Evolutionary conservation across 352 stramenopile genomes (phyloP), one percentile per base, ranked within the genome.

Genomic region (Plasmopara viticola): DNA sequence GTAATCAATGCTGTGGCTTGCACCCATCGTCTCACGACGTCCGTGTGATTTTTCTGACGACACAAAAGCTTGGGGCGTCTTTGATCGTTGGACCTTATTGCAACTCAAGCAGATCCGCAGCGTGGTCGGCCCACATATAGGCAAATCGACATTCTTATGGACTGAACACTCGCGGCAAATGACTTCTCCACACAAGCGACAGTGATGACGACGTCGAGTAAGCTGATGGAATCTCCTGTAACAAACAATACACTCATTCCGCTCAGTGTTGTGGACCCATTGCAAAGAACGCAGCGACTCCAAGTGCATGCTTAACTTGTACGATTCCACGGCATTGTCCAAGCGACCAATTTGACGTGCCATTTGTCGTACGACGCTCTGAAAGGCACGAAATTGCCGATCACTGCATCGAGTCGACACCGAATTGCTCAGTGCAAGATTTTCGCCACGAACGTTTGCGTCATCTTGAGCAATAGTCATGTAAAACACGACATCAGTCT

Each of bases 131-230:
- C 82, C 82, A n/a, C 82, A 67, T 7, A 70, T 78, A 0, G 78
- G 82, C 18, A 90, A 44, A 53, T 86, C 74, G 9, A 76, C 67
- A 44, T 89, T 71, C 44, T 90, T 88, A 44, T 84, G 68, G 9
- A 84, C 64, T 14, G 77, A 87, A 48, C 82, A 92, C 40, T 84
- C 65, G 1, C 75, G 71, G 45, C 82, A 92, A 43, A 92, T 86
- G 17, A 89, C 68, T 44, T 89, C 75, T 51, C 75, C 73, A 46
- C 82, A 93, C 10, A 87, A 53, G 4, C 76, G 77, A n/a, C 82
- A 93, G 55, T 89, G 79, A 48, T 89, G 82, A 29, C 77, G 68
- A 30, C 82, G 71, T 14, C 80, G 73, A 14, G 71, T 72, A 39
- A 87, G 60, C 41, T 81, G 74, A 37, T 87, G 68, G 54, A 93